Percentiles rank a stretch among this genome's conserved stretches.
Evolutionary conservation across 73 alveolate species (phyloP).

Genomic region (Tetrahymena malaccensis): DNA sequence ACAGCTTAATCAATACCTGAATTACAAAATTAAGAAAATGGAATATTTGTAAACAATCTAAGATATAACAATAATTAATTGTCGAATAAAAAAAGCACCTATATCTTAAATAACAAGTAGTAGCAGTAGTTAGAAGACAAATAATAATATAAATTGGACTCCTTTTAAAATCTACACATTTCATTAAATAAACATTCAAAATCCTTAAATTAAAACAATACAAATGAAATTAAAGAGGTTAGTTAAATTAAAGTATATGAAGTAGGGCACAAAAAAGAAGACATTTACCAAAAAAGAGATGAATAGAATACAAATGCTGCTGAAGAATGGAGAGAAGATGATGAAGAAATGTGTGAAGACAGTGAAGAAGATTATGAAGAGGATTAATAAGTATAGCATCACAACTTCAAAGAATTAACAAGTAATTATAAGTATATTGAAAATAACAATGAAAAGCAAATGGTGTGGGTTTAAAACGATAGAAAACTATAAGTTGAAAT

Average conservation of each 20-base stretch:
- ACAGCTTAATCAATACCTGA: background rate
- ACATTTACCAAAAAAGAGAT: background rate
- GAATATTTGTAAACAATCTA: background rate
- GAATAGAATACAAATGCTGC: background rate
- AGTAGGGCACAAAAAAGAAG: background rate
- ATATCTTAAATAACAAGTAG: background rate
- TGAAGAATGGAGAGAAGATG: background rate
- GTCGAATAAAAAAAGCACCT: background rate
- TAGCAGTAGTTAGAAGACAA: background rate
- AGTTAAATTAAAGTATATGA: background rate
- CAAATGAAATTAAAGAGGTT: background rate
- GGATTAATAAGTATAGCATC: background rate
- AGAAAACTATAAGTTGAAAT: background rate
- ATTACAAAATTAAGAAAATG: background rate
- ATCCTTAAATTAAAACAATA: background rate
- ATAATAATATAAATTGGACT: background rate
- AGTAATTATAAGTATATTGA: background rate
- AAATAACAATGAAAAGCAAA: background rate
- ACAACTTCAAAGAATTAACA: background rate
- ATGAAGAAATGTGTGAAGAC: background rate
- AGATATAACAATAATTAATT: background rate
- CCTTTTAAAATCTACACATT: background rate
- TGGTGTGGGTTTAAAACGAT: background rate
- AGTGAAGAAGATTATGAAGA: background rate
- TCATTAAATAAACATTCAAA: background rate